Conservation (phyloP, 2,329 filamentous ascomycete genomes). For the Sporothrix inflata region DNA sequence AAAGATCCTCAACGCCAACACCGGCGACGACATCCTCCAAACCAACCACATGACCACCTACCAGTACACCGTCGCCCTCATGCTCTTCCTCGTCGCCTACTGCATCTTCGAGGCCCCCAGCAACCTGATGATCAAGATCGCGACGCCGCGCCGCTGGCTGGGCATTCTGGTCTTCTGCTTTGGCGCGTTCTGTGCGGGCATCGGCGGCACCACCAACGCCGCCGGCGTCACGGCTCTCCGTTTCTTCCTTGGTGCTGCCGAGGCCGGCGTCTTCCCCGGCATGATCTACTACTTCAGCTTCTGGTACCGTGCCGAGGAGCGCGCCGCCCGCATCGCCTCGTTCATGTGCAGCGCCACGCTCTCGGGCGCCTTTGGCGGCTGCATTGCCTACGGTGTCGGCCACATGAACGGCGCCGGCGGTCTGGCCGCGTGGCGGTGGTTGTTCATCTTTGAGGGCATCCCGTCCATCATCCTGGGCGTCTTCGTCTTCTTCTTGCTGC, state of each 20-base stretch:
- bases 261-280: conserved; percentile 55
- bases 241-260: conserved; percentile 65
- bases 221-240: conserved; percentile 66
- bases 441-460: conserved; percentile 46
- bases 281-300: conserved; percentile 66
- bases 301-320: conserved; percentile 72
- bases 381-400: conserved; percentile 70
- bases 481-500: conserved; percentile 53
- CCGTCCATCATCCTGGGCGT: conserved; percentile 21
- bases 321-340: conserved; percentile 70
- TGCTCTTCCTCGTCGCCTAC: conserved; percentile 65
- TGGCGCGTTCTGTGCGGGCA: conserved; percentile 68
- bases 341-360: conserved; percentile 72
- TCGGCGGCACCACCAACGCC: conserved; percentile 66
- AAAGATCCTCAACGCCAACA: conserved; percentile 65
- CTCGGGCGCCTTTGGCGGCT: conserved; percentile 69
- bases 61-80: conserved; percentile 63
- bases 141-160: conserved; percentile 65
- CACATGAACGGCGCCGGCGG: conserved; percentile 68
- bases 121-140: conserved; percentile 67
- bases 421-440: conserved; percentile 72
- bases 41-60: conserved; percentile 64
- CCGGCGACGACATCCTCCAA: conserved; percentile 63
- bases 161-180: conserved; percentile 68
- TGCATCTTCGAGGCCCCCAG: conserved; percentile 66